Conservation (phyloP, 257 asterid genomes). For the Salvia rosmarinus region DNA sequence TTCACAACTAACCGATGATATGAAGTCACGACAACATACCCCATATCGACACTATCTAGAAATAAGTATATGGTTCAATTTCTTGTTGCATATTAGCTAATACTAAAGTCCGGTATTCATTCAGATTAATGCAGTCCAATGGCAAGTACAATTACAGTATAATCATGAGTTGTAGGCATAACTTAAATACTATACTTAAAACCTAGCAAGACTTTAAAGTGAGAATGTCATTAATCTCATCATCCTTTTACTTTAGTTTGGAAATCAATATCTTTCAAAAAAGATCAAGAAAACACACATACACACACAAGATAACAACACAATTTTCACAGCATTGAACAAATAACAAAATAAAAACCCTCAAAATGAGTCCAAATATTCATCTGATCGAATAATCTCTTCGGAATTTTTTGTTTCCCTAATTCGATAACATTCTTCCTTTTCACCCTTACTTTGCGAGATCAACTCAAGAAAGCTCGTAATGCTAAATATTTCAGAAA, state of each 20-base stretch:
- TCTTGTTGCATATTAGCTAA: not conserved
- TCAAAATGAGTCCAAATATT: not conserved
- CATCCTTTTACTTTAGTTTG: not conserved
- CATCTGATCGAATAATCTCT: not conserved
- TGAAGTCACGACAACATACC: not conserved
- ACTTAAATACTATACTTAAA: not conserved
- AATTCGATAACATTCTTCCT: not conserved
- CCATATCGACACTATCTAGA: not conserved
- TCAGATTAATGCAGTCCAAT: not conserved
- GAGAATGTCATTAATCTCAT: not conserved
- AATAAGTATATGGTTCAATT: not conserved
- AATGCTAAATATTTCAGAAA: conserved; percentile 5
- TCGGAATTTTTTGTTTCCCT: not conserved
- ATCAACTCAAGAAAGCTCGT: conserved; percentile 26
- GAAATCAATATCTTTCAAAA: not conserved
- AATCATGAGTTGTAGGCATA: not conserved
- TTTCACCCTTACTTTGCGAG: not conserved
- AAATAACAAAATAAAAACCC: not conserved
- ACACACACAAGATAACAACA: not conserved
- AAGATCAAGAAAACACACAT: not conserved
- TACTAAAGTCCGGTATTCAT: not conserved
- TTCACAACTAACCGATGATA: not conserved
- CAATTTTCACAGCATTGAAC: not conserved
- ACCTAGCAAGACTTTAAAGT: not conserved
- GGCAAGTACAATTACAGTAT: not conserved